Evolutionary conservation across 805 yeast species (phyloP), one percentile per base, ranked within the genome.

Genomic region (Kluyveromyces starmeri): DNA sequence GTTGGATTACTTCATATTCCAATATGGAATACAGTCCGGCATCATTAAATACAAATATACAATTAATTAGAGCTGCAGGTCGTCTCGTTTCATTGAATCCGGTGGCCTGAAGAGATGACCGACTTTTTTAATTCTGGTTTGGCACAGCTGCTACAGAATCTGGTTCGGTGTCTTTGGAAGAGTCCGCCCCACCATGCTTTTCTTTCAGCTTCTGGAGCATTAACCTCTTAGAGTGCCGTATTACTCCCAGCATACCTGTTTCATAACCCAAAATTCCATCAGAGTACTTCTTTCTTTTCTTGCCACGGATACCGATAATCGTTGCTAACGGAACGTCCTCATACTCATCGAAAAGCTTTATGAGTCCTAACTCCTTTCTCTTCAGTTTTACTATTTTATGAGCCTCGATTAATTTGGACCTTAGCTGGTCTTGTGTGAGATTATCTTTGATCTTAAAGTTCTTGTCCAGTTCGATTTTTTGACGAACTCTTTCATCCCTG

Each of bases 251-350:
- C 33, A 42, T 36, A 35, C 56, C 61, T 3, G 62, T 57, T 38
- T 58, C 61, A 36, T 52, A 55, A 3, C 61, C 62, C 11, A 56
- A 35, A 12, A 55, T 39, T 4, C 47, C 45, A 30, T 58, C 62
- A 14, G 41, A 47, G 40, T 44, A 55, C 42, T 48, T 55, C 47
- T 50, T 54, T 21, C 61, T 46, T 36, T 55, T 58, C 39, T 57
- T 55, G 27, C 61, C 61, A 26, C 62, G 51, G 16, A 56, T 49
- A n/a, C 63, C 63, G 15, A 56, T 46, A 3, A 55, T 53, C 5
- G 55, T 53, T 2, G 62, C 61, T 46, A 55, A 45, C 7, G 60
- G 47, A 12, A 57, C 51, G 34, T 57, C 59, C 27, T 57, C 63
- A 28, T 42, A 53, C 37, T 57, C 60, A 37, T 52, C 46, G 38